Conservation (phyloP, 2,329 filamentous ascomycete species). For the Sporothrix pallida region DNA sequence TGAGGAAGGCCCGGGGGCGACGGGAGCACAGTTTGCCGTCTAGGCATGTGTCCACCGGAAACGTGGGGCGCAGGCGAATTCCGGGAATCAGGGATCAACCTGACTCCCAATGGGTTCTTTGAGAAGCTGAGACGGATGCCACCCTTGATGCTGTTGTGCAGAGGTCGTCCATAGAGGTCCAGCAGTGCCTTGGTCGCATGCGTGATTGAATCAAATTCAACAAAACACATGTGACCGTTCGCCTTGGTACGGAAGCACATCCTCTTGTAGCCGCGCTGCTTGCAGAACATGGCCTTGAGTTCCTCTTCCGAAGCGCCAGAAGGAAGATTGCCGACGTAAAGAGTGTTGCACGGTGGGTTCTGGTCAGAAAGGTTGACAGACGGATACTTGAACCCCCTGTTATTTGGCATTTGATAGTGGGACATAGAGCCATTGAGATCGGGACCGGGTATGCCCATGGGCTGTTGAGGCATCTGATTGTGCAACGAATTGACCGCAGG, state of each 20-base stretch:
- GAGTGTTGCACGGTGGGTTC: slow-evolving; percentile 95
- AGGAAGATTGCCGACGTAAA: slow-evolving; percentile 97
- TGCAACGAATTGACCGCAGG: background rate
- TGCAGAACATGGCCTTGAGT: slow-evolving; percentile 89
- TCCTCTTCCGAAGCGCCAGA: slow-evolving; percentile 94
- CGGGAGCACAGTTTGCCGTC: too few species aligned
- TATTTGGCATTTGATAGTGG: background rate
- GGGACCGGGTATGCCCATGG: slow-evolving; percentile 38
- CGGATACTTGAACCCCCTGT: slow-evolving; percentile 67
- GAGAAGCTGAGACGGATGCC: slow-evolving; percentile 96
- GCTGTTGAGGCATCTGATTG: background rate
- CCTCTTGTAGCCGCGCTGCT: slow-evolving; percentile 92
- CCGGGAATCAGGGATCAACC: slow-evolving; percentile 44
- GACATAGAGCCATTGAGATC: slow-evolving; percentile 47
- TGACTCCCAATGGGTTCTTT: slow-evolving; percentile 93
- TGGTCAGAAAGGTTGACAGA: slow-evolving; percentile 93
- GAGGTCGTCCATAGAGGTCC: slow-evolving; percentile 82
- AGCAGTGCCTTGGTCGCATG: slow-evolving; percentile 90
- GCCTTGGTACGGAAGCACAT: slow-evolving; percentile 94
- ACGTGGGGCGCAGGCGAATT: too few species aligned
- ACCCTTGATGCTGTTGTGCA: slow-evolving; percentile 92
- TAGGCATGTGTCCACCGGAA: too few species aligned
- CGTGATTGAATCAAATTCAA: slow-evolving; percentile 93
- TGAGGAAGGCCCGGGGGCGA: slow-evolving; percentile 67
- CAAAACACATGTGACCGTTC: slow-evolving; percentile 98